Percentiles rank a stretch among this genome's conserved stretches.
Conservation (phyloP, 2,329 filamentous ascomycete genomes). For the Ophiostoma australiae region DNA sequence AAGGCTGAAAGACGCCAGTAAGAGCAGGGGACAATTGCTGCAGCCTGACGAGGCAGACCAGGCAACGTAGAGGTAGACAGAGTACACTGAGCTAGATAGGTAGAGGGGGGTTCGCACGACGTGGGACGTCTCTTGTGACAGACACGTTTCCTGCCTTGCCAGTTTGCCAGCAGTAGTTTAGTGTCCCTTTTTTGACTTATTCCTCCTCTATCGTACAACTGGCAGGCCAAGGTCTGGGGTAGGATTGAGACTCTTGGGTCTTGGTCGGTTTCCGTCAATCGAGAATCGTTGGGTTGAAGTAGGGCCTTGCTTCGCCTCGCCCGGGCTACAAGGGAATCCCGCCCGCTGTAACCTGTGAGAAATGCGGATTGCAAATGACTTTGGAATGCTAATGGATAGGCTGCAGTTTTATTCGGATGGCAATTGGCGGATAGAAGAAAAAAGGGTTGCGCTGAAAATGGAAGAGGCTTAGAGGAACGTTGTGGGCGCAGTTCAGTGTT, state of each 20-base stretch:
- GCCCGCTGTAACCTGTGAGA: neutral
- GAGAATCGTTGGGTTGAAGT: neutral
- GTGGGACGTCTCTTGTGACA: neutral
- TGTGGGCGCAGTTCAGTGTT: neutral
- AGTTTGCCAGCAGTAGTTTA: neutral
- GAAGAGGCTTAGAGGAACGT: neutral
- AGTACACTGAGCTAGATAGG: neutral
- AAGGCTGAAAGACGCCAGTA: neutral
- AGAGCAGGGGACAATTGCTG: conserved; percentile 5
- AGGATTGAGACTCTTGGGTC: neutral
- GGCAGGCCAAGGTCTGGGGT: neutral
- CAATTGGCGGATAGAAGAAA: neutral
- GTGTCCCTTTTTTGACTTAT: neutral
- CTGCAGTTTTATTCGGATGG: neutral
- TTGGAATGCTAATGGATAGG: neutral
- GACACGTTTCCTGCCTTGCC: neutral
- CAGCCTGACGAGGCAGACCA: conserved; percentile 11
- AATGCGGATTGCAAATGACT: neutral
- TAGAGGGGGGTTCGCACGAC: neutral
- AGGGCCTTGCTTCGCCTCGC: conserved; percentile 19
- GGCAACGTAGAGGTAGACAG: neutral
- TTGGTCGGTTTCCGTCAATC: neutral
- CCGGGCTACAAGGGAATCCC: conserved; percentile 2
- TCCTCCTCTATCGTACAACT: neutral
- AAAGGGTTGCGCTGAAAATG: neutral